A percentile compares a stretch with the other conserved stretches of the same genome.
Evolutionary conservation across 2,329 filamentous ascomycete species (phyloP).

Genomic region (Apiospora arundinis): DNA sequence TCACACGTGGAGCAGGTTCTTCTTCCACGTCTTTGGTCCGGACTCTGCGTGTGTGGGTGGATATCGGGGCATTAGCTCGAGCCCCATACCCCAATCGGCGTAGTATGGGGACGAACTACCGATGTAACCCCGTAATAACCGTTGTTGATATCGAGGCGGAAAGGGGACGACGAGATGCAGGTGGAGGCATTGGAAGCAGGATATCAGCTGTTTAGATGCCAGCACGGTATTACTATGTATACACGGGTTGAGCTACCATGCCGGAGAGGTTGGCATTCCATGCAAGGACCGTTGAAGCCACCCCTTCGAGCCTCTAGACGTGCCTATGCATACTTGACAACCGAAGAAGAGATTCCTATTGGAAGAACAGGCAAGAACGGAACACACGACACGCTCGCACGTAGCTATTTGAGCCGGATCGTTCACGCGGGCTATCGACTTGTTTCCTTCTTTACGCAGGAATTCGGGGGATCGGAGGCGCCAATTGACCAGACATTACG

Average conservation of each 20-base stretch:
- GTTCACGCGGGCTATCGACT: neutral
- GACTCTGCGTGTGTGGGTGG: neutral
- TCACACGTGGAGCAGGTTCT: neutral
- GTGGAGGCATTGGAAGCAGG: constrained; percentile 1
- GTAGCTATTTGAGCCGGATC: neutral
- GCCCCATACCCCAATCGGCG: constrained; percentile 9
- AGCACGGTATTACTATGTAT: neutral
- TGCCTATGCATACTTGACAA: neutral
- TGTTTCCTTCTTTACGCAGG: neutral
- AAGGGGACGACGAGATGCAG: too few relatives aligned
- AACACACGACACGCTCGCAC: neutral
- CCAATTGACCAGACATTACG: neutral
- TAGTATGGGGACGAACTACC: too few relatives aligned
- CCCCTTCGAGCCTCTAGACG: neutral
- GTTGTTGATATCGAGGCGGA: too few relatives aligned
- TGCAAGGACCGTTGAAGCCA: neutral
- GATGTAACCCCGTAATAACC: too few relatives aligned
- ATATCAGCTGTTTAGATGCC: neutral
- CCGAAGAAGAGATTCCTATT: neutral
- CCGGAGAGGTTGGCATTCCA: neutral
- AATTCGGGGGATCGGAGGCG: neutral
- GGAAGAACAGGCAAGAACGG: neutral
- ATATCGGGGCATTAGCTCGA: neutral
- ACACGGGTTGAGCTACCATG: neutral
- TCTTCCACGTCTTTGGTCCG: neutral